Conservation (phyloP, 164 flowering plant genomes). For the Vitis cinerea region DNA sequence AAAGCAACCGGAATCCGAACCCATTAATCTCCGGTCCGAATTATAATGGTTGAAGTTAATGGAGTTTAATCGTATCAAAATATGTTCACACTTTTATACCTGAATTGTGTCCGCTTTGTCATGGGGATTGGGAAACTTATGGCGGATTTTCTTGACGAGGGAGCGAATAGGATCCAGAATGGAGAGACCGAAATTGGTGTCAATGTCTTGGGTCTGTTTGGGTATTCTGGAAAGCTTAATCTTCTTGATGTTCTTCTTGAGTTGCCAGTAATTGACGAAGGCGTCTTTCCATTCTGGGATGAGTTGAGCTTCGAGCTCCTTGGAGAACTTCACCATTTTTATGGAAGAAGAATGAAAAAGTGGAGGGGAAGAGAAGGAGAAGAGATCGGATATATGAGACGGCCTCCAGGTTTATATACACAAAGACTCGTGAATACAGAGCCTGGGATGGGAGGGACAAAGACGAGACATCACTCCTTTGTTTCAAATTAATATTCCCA, state of each 20-base stretch:
- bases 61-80: no score
- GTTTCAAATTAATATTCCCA: no score
- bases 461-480: no score
- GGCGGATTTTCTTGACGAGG: constrained; percentile 15
- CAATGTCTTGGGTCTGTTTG: constrained; percentile 12
- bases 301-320: constrained; percentile 92
- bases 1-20: neutral
- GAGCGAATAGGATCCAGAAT: constrained; percentile 58
- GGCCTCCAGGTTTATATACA: no score
- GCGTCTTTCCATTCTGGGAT: constrained; percentile 98
- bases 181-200: constrained; percentile 44
- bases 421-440: no score
- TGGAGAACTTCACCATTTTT: constrained; percentile 95
- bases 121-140: constrained; percentile 1
- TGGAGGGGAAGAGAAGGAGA: neutral
- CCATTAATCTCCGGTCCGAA: no score
- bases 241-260: constrained; percentile 82
- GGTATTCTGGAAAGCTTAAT: constrained; percentile 52
- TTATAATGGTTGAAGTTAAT: no score
- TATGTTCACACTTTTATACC: constrained; percentile 16
- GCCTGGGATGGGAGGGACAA: no score
- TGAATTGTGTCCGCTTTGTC: constrained; percentile 32
- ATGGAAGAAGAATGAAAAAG: neutral
- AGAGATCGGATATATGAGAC: neutral
- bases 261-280: constrained; percentile 86